Evolutionary conservation across 2,329 filamentous ascomycete genomes (phyloP), one percentile per base, ranked within the genome.

Genomic region (Aspergillus viridinutans): DNA sequence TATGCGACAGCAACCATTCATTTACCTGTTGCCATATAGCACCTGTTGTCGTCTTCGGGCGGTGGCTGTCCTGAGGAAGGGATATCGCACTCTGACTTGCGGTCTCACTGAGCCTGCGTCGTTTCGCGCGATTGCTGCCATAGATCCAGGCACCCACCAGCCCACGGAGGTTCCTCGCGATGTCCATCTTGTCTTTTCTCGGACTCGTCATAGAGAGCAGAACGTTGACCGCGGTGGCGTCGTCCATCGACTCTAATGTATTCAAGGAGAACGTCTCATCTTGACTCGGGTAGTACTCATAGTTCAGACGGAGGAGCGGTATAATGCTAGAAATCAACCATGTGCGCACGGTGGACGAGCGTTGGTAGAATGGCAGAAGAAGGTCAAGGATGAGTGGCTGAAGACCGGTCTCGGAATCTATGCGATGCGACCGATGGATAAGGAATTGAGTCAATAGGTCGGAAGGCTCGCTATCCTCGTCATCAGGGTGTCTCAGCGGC

Each of bases 61-160:
- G 60, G 20, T 60, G 32, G 8, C 59, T 51, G 4, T 62, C 60
- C 40, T 67, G 60, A 5, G 64, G 55, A 12, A 69, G 58, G 3
- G 68, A 61, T n/a, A 74, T 67, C 5, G 67, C 70, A 38, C 61
- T 67, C 28, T 61, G 64, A 45, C 60, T 64, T 1, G 65, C 63
- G 4, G 60, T 56, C 55, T 72, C 66, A 28, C 75, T 75, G 14
- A 82, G 67, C 61, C 75, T 82, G 56, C 81, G 77, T 58, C 83
- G 75, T 71, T 86, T 86, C 32, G 79, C 74, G 25, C 80, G 75
- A 38, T 72, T 80, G 53, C 78, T 76, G 14, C 85, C 85, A 66
- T 83, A 84, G 62, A 87, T 81, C 85, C 85, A 88, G 10, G 85
- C 84, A 3, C 83, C 83, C 40, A 87, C 78, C 23, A 88, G 70